Conservation (phyloP, 495 filamentous ascomycete species). For the Aspergillus homomorphus region DNA sequence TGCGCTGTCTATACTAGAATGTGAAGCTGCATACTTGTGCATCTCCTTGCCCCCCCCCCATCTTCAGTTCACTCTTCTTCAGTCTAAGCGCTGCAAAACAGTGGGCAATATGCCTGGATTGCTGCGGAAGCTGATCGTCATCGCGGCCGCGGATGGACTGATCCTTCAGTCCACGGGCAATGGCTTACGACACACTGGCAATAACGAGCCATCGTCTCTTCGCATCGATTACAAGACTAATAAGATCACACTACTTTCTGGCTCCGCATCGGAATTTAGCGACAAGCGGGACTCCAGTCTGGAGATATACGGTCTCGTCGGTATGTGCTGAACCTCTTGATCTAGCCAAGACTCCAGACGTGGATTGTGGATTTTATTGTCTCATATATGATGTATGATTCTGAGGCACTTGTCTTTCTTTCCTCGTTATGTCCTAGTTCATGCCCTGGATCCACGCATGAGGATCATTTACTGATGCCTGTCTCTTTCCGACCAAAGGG, state of each 20-base stretch:
- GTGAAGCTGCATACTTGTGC: not conserved
- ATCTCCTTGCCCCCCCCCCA: not conserved
- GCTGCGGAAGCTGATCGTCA: conserved; percentile 73
- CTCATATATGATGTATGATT: not conserved
- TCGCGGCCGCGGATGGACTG: conserved; percentile 82
- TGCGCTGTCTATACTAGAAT: not conserved
- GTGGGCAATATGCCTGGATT: conserved; percentile 62
- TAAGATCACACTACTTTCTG: conserved; percentile 46
- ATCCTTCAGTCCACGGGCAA: conserved; percentile 68
- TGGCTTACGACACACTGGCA: conserved; percentile 42
- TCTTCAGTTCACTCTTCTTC: not conserved
- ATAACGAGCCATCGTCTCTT: conserved; percentile 47
- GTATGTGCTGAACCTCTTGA: conserved; percentile 44
- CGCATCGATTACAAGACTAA: conserved; percentile 74
- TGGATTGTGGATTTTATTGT: not conserved
- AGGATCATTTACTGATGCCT: conserved; percentile 1
- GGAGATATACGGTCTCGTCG: conserved; percentile 82
- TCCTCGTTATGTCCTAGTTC: not conserved
- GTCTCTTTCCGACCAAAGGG: conserved; percentile 44
- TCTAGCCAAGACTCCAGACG: not conserved
- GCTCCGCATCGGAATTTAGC: conserved; percentile 33
- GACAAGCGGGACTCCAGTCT: conserved; percentile 44
- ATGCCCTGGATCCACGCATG: not conserved
- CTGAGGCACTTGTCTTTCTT: not conserved
- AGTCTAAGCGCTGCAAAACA: not conserved